Conservation (phyloP, 2,329 filamentous ascomycete genomes). For the Trichoderma gracile region DNA sequence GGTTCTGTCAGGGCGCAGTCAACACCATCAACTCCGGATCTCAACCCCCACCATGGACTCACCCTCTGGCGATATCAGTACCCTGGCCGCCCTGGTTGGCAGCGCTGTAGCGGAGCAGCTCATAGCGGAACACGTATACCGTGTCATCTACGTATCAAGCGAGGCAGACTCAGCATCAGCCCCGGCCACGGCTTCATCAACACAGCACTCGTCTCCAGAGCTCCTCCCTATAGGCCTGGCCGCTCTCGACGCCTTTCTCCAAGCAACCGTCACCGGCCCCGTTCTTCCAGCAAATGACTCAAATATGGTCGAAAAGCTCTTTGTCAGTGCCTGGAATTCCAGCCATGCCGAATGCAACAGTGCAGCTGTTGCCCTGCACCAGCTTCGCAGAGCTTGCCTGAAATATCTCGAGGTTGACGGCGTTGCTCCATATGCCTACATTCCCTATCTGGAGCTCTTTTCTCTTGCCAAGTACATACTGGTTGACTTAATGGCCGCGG, state of each 20-base stretch:
- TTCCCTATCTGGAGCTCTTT: conserved; percentile 81
- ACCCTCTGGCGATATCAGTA: background rate
- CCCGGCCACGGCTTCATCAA: background rate
- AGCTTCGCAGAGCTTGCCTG: conserved; percentile 61
- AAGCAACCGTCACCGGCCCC: conserved; percentile 85
- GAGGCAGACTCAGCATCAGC: background rate
- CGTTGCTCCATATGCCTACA: conserved; percentile 80
- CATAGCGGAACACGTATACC: conserved; percentile 23
- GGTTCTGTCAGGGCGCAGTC: background rate
- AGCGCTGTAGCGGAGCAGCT: conserved; percentile 20
- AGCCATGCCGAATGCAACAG: background rate
- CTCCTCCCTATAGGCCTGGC: conserved; percentile 38
- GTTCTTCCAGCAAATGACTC: conserved; percentile 52
- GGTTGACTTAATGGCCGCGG: conserved; percentile 32
- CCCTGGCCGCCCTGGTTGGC: conserved; percentile 22
- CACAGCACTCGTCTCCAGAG: conserved; percentile 10
- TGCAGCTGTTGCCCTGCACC: conserved; percentile 34
- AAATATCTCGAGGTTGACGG: conserved; percentile 75
- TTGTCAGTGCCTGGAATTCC: conserved; percentile 44
- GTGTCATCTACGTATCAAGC: background rate
- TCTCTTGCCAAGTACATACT: conserved; percentile 65
- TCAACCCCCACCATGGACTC: conserved; percentile 21
- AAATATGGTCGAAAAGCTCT: conserved; percentile 38
- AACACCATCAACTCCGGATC: conserved; percentile 1
- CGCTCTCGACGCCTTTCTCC: conserved; percentile 72